These are phyloP conservation scores for Coemansia aciculifera DNA, from an alignment of 192 early-diverging fungal species.

Conservation along the genomic window DNA sequence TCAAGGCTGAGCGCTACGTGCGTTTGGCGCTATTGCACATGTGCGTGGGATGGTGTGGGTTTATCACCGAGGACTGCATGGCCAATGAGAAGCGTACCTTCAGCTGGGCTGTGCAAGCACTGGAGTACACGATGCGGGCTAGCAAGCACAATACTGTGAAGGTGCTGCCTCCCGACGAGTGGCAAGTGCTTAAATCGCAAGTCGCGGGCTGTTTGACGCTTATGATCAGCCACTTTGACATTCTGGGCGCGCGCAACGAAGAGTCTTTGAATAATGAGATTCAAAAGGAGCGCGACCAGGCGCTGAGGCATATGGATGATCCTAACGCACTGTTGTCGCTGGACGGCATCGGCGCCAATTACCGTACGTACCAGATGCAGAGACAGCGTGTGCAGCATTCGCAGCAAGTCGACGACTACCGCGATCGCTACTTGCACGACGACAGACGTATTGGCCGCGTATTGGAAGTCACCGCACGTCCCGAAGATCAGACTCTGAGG, in stretches of 20 bases:
- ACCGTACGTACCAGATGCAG: constrained; percentile 45
- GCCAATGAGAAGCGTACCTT: constrained; percentile 78
- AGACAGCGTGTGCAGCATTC: constrained; percentile 36
- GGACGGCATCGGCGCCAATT: constrained; percentile 41
- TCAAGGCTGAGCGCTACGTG: constrained; percentile 59
- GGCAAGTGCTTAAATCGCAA: constrained; percentile 65
- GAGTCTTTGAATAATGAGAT: constrained; percentile 29
- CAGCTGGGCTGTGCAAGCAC: constrained; percentile 80
- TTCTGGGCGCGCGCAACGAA: constrained; percentile 62
- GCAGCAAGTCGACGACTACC: constrained; percentile 30
- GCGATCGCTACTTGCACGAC: constrained; percentile 27
- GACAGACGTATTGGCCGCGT: constrained; percentile 67
- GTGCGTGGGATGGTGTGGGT: constrained; percentile 85
- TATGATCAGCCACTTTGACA: constrained; percentile 80
- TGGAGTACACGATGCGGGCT: constrained; percentile 80
- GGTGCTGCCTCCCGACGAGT: constrained; percentile 69
- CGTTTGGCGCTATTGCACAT: constrained; percentile 69
- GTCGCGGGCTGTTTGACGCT: constrained; percentile 79
- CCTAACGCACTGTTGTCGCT: constrained; percentile 39
- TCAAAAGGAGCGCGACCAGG: constrained; percentile 27
- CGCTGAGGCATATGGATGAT: constrained; percentile 20
- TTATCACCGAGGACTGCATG: constrained; percentile 80
- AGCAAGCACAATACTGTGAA: constrained; percentile 72
- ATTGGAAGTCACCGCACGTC: constrained; percentile 66
- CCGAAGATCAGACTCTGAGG: constrained; percentile 77